Base-by-base conservation (phyloP, 2,329 filamentous ascomycete species). In the Metarhizium album region DNA sequence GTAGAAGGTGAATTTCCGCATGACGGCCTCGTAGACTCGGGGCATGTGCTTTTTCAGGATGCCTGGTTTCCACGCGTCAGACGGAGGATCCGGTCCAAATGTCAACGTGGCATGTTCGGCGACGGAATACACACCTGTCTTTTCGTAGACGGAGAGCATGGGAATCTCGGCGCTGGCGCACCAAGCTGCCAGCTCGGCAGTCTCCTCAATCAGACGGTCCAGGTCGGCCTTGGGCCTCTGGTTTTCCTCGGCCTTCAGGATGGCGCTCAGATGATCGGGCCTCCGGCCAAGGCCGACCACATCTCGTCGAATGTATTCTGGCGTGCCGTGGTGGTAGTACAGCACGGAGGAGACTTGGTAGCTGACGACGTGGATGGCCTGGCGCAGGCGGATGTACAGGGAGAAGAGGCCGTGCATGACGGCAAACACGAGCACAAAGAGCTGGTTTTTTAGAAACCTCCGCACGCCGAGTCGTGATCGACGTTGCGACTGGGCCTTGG, bases 291-390 rank as follows among this genome's bases (percentile, higher is more conserved):
- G 69, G 9, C 78, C 76, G 65, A 82, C 82, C 24, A 97, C 84
- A 70, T 98, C 93, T 61, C 86, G 84, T 62, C 85, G 83, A 59
- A 98, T 95, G 63, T 95, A 82, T 64, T 95, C 88, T 7, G 93
- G 93, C 1, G 91, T 95, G 48, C 88, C 87, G 68, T 98, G 93
- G 70, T 98, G 94, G 71, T 98, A 93, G 67, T 91, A 90, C 50
- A 95, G 75, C 54, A 97, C 79, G 9, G 88, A 87, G 49, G 89
- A 80, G 56, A 91, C 72, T 53, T 87, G 83, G 65, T 93, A 86
- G 58, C 82, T 74, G 47, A 95, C 76, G 8, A 84, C 80, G 65
- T 91, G 85, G 70, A 89, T 93, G 50, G 82, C 80, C 63, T 89
- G 83, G 52, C 90, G 83, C 52, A 88, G 70, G 55, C 90, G 86